These are phyloP conservation scores for Venturia oleaginea DNA, from an alignment of 2,329 filamentous ascomycete genomes.

Conservation along the genomic window DNA sequence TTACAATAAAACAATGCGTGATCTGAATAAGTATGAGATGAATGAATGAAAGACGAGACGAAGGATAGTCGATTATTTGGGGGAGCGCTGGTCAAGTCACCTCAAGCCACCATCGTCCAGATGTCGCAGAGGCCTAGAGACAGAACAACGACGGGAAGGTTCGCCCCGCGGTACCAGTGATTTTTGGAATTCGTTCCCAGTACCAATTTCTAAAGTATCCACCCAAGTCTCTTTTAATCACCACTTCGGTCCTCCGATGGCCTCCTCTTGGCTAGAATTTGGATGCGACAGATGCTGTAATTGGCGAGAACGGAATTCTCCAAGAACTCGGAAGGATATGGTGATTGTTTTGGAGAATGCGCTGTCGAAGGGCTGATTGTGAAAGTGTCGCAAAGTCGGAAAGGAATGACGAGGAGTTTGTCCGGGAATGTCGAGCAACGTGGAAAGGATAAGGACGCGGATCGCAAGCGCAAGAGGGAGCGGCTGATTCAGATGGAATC, in stretches of 20 bases:
- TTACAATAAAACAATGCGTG: background rate
- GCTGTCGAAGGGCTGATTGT: background rate
- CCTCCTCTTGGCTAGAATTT: background rate
- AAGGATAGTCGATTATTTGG: background rate
- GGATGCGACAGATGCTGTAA: background rate
- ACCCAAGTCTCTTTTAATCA: background rate
- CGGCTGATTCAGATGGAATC: slow-evolving; percentile 3
- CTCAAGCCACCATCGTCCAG: slow-evolving; percentile 5
- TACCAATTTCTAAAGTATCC: background rate
- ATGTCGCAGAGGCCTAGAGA: background rate
- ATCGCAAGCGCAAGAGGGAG: background rate
- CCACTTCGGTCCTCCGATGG: background rate
- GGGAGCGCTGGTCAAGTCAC: slow-evolving; percentile 1
- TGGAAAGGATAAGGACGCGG: background rate
- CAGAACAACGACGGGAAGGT: background rate
- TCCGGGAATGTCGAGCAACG: background rate
- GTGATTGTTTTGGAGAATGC: background rate
- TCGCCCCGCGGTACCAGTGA: background rate
- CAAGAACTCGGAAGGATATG: background rate
- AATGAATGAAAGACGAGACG: slow-evolving; percentile 6
- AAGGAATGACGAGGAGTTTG: slow-evolving; percentile 6
- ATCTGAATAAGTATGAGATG: background rate
- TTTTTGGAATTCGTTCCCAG: background rate
- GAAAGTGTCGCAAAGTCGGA: background rate
- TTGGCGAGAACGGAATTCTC: background rate